phyloP scores from a whole-genome alignment of 768 basidiomycete genomes.

The Rhodosporidiobolus odoratus region DNA sequence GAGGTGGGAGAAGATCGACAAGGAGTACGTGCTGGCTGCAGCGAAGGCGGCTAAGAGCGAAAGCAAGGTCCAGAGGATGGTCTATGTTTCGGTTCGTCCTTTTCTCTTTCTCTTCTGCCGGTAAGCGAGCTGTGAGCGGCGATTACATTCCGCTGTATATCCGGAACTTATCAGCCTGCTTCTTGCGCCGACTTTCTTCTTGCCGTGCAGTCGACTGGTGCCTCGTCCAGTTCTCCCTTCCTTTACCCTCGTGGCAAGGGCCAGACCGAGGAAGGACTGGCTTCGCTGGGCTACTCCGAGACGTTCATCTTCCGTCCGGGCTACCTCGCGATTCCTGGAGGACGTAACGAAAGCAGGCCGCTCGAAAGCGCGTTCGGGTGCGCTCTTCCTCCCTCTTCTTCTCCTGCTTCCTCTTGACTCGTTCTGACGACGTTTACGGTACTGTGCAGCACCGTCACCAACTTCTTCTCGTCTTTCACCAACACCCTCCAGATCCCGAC shows the following conservation, averaged over 20 bases:
- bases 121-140: too few relatives aligned
- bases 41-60: conserved; percentile 60
- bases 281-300: conserved; percentile 63
- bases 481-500: conserved; percentile 15
- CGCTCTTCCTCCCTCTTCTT: conserved; percentile 29
- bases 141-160: background rate
- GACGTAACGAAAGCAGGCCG: conserved; percentile 50
- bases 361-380: conserved; percentile 53
- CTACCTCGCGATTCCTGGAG: conserved; percentile 51
- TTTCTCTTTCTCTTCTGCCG: background rate
- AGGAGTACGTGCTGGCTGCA: conserved; percentile 57
- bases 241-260: conserved; percentile 42
- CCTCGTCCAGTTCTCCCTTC: conserved; percentile 6
- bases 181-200: background rate
- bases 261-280: conserved; percentile 64
- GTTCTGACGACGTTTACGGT: too few relatives aligned
- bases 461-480: conserved; percentile 4
- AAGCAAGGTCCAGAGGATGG: conserved; percentile 57
- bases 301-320: conserved; percentile 66
- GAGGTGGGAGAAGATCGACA: conserved; percentile 69
- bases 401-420: background rate
- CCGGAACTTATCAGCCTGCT: background rate
- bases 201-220: background rate
- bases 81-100: conserved; percentile 64
- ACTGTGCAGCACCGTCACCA: conserved; percentile 2